These are phyloP conservation scores for Tillandsia leiboldiana DNA, from an alignment of 176 grass and related monocot species.

Conservation along the genomic window DNA sequence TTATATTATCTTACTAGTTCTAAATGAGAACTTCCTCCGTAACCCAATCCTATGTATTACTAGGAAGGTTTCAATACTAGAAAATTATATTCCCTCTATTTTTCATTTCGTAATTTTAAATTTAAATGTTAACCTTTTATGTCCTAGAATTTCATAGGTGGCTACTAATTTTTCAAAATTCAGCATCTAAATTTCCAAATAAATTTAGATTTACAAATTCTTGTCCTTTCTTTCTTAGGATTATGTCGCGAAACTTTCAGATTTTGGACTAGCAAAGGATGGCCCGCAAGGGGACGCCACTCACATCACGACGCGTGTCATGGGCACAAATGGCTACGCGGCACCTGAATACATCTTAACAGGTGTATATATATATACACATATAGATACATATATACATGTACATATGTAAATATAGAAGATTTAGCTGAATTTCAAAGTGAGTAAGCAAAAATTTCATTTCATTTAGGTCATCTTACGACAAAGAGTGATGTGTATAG, in stretches of 20 bases:
- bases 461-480: constrained; percentile 58
- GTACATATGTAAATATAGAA: not conserved
- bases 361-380: constrained; percentile 12
- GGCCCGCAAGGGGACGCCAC: constrained; percentile 66
- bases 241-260: constrained; percentile 29
- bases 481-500: constrained; percentile 84
- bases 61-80: not conserved
- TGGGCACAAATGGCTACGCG: constrained; percentile 91
- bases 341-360: constrained; percentile 98
- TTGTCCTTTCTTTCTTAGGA: constrained; percentile 25
- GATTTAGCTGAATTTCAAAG: too few relatives aligned
- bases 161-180: too few relatives aligned
- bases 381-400: not conserved
- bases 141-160: not conserved
- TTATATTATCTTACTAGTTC: not conserved
- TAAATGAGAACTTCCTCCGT: not conserved
- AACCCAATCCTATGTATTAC: not conserved
- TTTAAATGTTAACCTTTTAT: not conserved
- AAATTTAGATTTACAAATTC: too few relatives aligned
- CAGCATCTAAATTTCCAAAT: too few relatives aligned
- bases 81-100: not conserved
- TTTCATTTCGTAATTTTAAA: not conserved
- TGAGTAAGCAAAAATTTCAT: not conserved
- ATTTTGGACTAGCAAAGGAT: constrained; percentile 71
- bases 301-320: constrained; percentile 69